Conservation (phyloP, 768 basidiomycete genomes). For the Pilatotrama ljubarskyi region DNA sequence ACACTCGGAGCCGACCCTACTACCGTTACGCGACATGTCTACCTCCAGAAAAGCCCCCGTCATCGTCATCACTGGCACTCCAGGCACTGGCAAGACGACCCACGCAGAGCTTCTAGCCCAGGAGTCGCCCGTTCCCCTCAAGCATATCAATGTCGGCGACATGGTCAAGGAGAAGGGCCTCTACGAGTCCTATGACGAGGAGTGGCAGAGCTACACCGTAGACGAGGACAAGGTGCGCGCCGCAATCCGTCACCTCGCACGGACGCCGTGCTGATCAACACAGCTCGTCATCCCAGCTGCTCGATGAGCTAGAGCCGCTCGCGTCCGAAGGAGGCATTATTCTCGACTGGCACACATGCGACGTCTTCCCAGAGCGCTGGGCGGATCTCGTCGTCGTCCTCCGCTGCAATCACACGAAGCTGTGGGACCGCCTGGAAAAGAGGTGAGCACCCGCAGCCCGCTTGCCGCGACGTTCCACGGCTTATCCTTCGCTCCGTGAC, state of each 20-base stretch:
- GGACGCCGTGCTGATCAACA: constrained; percentile 2
- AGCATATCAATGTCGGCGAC: constrained; percentile 89
- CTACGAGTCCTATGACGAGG: constrained; percentile 85
- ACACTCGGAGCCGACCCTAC: not conserved
- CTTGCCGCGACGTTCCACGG: not conserved
- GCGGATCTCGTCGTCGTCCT: constrained; percentile 92
- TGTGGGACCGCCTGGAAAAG: constrained; percentile 91
- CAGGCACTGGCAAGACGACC: constrained; percentile 95
- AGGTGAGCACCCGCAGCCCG: constrained; percentile 51
- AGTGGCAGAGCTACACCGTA: constrained; percentile 93
- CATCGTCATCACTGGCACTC: constrained; percentile 87
- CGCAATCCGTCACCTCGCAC: not conserved
- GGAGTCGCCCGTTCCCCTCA: constrained; percentile 67
- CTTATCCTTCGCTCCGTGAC: not conserved
- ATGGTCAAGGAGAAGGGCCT: constrained; percentile 81
- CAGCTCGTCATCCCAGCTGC: constrained; percentile 49
- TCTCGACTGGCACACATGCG: constrained; percentile 95
- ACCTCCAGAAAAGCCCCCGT: constrained; percentile 44
- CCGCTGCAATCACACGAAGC: constrained; percentile 78
- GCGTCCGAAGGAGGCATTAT: constrained; percentile 73
- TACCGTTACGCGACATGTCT: constrained; percentile 1
- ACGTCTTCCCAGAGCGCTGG: constrained; percentile 95
- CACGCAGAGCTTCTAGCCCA: constrained; percentile 82
- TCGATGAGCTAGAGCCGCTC: constrained; percentile 84
- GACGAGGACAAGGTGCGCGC: constrained; percentile 88